Conservation (phyloP, 2,329 filamentous ascomycete genomes). For the Sclerotinia trifoliorum region DNA sequence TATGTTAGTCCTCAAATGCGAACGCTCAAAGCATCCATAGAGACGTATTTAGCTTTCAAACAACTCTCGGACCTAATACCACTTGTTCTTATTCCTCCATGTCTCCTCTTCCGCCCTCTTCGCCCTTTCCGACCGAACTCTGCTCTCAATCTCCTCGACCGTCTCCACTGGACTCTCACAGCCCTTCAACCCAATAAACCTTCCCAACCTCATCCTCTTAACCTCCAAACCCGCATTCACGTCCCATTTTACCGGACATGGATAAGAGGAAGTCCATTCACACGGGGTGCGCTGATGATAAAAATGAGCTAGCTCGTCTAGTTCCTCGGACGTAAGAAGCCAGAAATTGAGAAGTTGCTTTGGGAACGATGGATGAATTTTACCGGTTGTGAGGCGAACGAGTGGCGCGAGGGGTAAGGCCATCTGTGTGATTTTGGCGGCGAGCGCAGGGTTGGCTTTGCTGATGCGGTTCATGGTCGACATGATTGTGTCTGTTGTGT, state of each 20-base stretch:
- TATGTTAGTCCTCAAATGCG: slow-evolving; percentile 5
- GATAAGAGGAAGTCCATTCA: slow-evolving; percentile 63
- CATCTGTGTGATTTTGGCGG: slow-evolving; percentile 64
- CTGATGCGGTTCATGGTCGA: slow-evolving; percentile 4
- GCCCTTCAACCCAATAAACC: slow-evolving; percentile 70
- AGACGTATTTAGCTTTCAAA: slow-evolving; percentile 1
- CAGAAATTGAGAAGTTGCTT: slow-evolving; percentile 67
- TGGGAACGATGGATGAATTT: slow-evolving; percentile 65
- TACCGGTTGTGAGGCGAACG: slow-evolving; percentile 60
- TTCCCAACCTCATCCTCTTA: slow-evolving; percentile 69
- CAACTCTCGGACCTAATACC: slow-evolving; percentile 28
- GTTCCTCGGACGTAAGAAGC: slow-evolving; percentile 68
- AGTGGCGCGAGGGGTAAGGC: slow-evolving; percentile 64
- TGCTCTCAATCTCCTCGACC: slow-evolving; percentile 42
- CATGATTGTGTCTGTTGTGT: neutral
- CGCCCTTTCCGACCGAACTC: slow-evolving; percentile 42
- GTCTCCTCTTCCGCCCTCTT: slow-evolving; percentile 36
- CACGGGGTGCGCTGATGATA: slow-evolving; percentile 68
- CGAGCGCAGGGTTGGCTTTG: slow-evolving; percentile 51
- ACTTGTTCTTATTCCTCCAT: slow-evolving; percentile 31
- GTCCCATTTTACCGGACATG: slow-evolving; percentile 65
- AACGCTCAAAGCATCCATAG: neutral
- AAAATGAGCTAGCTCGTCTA: slow-evolving; percentile 68
- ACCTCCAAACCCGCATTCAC: slow-evolving; percentile 52
- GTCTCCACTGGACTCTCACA: slow-evolving; percentile 51